A percentile compares a stretch with the other conserved stretches of the same genome.
These are phyloP conservation scores for Sonneratia caseolaris DNA, from an alignment of 345 rosid genomes.

Conservation along the genomic window DNA sequence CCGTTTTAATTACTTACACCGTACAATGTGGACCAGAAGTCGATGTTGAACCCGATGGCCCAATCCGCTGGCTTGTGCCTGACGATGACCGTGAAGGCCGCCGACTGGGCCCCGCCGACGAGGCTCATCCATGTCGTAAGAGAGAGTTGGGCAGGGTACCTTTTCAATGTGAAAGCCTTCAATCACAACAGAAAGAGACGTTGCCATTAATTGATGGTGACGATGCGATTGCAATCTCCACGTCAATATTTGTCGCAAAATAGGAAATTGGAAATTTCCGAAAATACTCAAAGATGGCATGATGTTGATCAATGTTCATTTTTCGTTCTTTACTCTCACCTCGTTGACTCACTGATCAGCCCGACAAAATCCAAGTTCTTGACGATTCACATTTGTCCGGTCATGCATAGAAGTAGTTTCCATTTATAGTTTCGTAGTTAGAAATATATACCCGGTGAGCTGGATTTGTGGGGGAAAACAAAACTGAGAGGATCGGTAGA, in stretches of 20 bases:
- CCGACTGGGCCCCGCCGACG: conserved; percentile 53
- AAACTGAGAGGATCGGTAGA: too few species aligned
- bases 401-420: neutral
- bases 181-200: neutral
- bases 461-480: too few species aligned
- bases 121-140: conserved; percentile 57
- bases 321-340: too few species aligned
- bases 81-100: conserved; percentile 36
- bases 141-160: conserved; percentile 59
- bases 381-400: neutral
- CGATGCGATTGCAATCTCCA: too few species aligned
- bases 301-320: too few species aligned
- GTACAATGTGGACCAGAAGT: conserved; percentile 45
- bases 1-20: conserved; percentile 28
- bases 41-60: conserved; percentile 43
- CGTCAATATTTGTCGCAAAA: too few species aligned
- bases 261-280: too few species aligned
- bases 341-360: too few species aligned
- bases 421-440: neutral
- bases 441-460: too few species aligned
- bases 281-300: too few species aligned
- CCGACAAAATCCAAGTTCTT: neutral
- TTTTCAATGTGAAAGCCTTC: conserved; percentile 46
- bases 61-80: conserved; percentile 38
- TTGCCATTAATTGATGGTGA: neutral